These are phyloP conservation scores for Entomophthora muscae DNA, from an alignment of 371 early-diverging fungal species.

Conservation along the genomic window DNA sequence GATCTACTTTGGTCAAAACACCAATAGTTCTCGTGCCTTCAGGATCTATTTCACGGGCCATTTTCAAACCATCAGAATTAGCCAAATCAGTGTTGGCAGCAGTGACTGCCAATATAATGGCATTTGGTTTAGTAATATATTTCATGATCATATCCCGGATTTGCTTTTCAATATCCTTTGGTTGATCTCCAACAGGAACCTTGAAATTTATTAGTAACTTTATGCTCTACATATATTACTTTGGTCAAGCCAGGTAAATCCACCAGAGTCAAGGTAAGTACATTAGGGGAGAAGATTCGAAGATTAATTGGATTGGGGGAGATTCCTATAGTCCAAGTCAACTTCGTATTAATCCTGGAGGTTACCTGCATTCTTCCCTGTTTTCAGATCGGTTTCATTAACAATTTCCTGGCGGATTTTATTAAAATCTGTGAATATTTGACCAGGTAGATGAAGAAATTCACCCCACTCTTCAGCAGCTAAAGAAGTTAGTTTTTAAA, in stretches of 20 bases:
- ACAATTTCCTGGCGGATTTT: conserved; percentile 89
- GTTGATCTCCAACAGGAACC: conserved; percentile 96
- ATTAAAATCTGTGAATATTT: conserved; percentile 81
- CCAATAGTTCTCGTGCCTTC: conserved; percentile 96
- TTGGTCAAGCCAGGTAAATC: conserved; percentile 98
- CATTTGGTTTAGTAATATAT: conserved; percentile 86
- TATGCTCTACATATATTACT: conserved; percentile 17
- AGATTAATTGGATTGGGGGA: conserved; percentile 92
- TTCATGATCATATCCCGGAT: conserved; percentile 93
- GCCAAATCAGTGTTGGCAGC: conserved; percentile 97
- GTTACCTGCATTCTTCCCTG: conserved; percentile 70
- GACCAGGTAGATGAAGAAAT: conserved; percentile 85
- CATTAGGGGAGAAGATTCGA: conserved; percentile 85
- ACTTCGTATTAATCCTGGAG: not conserved
- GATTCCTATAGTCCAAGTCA: conserved; percentile 29
- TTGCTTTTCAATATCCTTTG: conserved; percentile 95
- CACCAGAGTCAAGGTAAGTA: conserved; percentile 91
- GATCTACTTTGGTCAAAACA: conserved; percentile 97
- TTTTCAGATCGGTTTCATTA: conserved; percentile 80
- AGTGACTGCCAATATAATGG: conserved; percentile 96
- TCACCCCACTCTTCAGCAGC: conserved; percentile 91
- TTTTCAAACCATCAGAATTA: conserved; percentile 94
- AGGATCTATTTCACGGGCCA: conserved; percentile 95
- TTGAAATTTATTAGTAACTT: conserved; percentile 11
- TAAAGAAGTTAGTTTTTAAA: conserved; percentile 14